Evolutionary conservation across 148 eudicot species (phyloP).

Genomic region (Rhododendron simsii): DNA sequence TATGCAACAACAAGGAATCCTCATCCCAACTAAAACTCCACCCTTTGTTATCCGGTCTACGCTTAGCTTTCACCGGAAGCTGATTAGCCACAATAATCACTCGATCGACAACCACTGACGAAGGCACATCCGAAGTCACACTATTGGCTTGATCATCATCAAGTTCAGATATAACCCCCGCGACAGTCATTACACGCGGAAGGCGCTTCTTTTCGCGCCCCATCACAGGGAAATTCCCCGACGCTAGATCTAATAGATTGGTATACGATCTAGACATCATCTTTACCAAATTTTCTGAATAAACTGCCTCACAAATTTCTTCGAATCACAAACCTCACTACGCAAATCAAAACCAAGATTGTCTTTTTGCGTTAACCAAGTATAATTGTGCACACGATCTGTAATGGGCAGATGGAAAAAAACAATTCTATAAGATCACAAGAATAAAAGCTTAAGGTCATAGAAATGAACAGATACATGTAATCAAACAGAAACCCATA

Average conservation of each 20-base stretch:
- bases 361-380: not conserved
- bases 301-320: conserved; percentile 5
- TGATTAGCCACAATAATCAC: conserved; percentile 58
- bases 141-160: conserved; percentile 58
- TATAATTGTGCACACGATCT: conserved; percentile 15
- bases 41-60: conserved; percentile 55
- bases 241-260: conserved; percentile 58
- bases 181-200: conserved; percentile 54
- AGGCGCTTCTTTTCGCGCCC: conserved; percentile 49
- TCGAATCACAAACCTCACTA: conserved; percentile 4
- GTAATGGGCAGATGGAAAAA: conserved; percentile 4
- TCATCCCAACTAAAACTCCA: conserved; percentile 67
- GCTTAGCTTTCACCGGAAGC: conserved; percentile 49
- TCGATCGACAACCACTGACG: conserved; percentile 45
- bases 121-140: conserved; percentile 48
- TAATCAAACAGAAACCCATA: conserved; percentile 10
- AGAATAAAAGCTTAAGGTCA: not conserved
- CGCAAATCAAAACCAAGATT: conserved; percentile 1
- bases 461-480: conserved; percentile 4
- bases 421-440: not conserved
- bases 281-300: conserved; percentile 10
- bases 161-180: conserved; percentile 55
- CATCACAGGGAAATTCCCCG: conserved; percentile 61
- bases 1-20: conserved; percentile 44
- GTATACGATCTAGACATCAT: conserved; percentile 73